Evolutionary conservation across 2,329 filamentous ascomycete species (phyloP), one percentile per base, ranked within the genome.

Genomic region (Colletotrichum nymphaeae): DNA sequence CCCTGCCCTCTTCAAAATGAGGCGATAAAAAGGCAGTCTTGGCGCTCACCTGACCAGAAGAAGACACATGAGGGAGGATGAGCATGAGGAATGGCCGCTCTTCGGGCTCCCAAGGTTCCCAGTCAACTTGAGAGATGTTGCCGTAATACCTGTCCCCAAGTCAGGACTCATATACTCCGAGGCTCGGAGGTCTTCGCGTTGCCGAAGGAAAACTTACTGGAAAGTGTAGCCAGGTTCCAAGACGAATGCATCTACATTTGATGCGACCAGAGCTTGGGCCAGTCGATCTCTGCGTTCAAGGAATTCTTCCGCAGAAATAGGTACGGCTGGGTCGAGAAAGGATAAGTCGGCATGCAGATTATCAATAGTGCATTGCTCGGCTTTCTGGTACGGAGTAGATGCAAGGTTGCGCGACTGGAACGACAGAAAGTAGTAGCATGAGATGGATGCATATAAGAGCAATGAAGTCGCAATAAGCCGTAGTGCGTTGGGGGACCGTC

Each of bases 41-140:
- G 3, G 89, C 89, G 3, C 81, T 81, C 35, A 90, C 76, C 0
- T 79, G 75, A 6, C 86, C 88, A 8, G 82, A 79, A 1, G 76
- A 64, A 1, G 78, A 74, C n/a, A 80, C 78, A 42, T 81, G 75
- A 0, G 90, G 90, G 46, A 88, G 81, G 12, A 92, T 84, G 22
- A 92, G 77, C 88, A 92, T 91, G 26, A 92, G 78, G 71, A 92
- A 91, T 0, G 90, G 90, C 1, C 89, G 85, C 77, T 92, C 90
- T 76, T 92, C 90, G 0, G 90, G 89, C 83, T 92, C 90, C 89
- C 89, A 92, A 0, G 88, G 86, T 75, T 92, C 90, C 90, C 90
- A 92, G 73, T 92, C 87, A 0, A 78, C 79, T 77, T 92, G 90
- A 1, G 88, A 90, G 55, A 90, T 84, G 76, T 92, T 92, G 59